These are phyloP conservation scores for Tetracladium marchalianum DNA, from an alignment of 495 filamentous ascomycete species.

Conservation along the genomic window DNA sequence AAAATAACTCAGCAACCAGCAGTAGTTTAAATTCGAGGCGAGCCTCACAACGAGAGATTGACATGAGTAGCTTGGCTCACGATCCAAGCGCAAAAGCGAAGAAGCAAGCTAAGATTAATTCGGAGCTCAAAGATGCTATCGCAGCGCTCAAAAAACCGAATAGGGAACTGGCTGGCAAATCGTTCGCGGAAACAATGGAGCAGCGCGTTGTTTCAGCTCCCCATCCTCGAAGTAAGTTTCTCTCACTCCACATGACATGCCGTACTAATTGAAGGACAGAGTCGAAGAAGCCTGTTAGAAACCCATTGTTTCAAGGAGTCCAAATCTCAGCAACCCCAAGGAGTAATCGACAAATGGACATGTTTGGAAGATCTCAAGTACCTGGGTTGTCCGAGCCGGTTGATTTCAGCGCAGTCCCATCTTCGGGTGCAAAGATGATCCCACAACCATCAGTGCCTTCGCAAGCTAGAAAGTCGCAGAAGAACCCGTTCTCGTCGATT, in stretches of 20 bases:
- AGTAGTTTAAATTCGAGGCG: constrained; percentile 50
- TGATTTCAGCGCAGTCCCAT: constrained; percentile 12
- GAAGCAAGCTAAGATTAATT: constrained; percentile 67
- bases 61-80: constrained; percentile 44
- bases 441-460: constrained; percentile 15
- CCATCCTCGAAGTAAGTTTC: constrained; percentile 22
- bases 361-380: constrained; percentile 20
- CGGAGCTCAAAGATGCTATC: constrained; percentile 78
- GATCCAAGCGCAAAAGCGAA: constrained; percentile 52
- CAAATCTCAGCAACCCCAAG: constrained; percentile 75
- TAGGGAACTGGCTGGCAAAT: constrained; percentile 62
- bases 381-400: constrained; percentile 7
- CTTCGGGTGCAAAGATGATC: constrained; percentile 20
- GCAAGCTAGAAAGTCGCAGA: neutral
- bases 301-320: constrained; percentile 43
- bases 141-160: constrained; percentile 78
- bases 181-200: constrained; percentile 60
- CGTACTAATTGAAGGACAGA: constrained; percentile 32
- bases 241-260: neutral
- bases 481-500: constrained; percentile 9
- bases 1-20: constrained; percentile 16
- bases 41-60: constrained; percentile 57
- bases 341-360: constrained; percentile 40
- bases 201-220: constrained; percentile 37
- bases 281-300: constrained; percentile 55